Conservation (phyloP, 2,329 filamentous ascomycete species). For the Lecanosticta acicola region DNA sequence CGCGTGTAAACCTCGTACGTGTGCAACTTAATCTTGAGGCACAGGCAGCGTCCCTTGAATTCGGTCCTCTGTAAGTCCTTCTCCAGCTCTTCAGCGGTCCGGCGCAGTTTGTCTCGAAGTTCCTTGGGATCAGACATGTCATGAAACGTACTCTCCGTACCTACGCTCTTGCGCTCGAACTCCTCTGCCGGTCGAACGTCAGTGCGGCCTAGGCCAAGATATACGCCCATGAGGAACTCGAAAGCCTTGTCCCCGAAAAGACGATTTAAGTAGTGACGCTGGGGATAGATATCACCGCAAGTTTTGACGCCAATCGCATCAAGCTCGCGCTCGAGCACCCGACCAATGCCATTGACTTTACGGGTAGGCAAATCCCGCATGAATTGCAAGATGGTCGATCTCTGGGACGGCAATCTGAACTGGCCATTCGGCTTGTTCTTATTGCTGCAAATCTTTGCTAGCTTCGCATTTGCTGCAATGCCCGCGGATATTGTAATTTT, state of each 20-base stretch:
- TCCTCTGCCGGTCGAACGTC: constrained; percentile 73
- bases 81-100: constrained; percentile 78
- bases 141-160: constrained; percentile 85
- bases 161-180: constrained; percentile 86
- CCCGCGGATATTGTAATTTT: constrained; percentile 88
- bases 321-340: constrained; percentile 87
- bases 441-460: constrained; percentile 94
- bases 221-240: constrained; percentile 75
- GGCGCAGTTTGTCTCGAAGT: constrained; percentile 70
- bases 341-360: constrained; percentile 91
- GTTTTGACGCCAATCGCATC: constrained; percentile 80
- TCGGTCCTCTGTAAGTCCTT: constrained; percentile 73
- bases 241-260: constrained; percentile 91
- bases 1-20: constrained; percentile 88
- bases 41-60: constrained; percentile 84
- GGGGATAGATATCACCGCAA: constrained; percentile 77
- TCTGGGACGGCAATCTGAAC: constrained; percentile 67
- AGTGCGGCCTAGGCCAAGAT: constrained; percentile 81
- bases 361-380: constrained; percentile 78
- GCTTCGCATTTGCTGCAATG: constrained; percentile 84
- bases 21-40: constrained; percentile 88
- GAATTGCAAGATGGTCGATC: constrained; percentile 67
- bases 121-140: constrained; percentile 66
- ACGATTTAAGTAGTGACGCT: constrained; percentile 65
- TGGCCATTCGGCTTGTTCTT: constrained; percentile 96